Conservation (phyloP, 805 yeast genomes). For the Saturnispora ahearnii region DNA sequence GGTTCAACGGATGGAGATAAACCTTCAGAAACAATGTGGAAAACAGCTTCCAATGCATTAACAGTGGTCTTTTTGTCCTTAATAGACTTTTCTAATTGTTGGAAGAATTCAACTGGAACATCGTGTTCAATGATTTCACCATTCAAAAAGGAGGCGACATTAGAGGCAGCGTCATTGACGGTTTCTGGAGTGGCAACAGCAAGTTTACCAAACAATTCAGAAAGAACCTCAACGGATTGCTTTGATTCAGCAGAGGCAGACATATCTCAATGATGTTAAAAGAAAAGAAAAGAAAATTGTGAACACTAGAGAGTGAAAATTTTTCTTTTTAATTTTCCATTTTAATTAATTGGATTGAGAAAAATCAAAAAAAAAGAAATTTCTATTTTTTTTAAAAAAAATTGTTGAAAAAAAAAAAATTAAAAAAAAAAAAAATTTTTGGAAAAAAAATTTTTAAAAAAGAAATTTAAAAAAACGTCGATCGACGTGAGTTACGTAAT, state of each 20-base stretch:
- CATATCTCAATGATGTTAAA: conserved; percentile 6
- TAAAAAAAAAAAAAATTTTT: not conserved
- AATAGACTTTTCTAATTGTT: conserved; percentile 64
- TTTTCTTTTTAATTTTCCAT: conserved; percentile 1
- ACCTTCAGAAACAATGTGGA: conserved; percentile 75
- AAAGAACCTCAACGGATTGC: conserved; percentile 71
- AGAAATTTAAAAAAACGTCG: not conserved
- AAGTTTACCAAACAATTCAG: conserved; percentile 88
- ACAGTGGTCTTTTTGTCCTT: conserved; percentile 73
- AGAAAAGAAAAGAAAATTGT: conserved; percentile 1
- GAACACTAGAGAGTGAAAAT: not conserved
- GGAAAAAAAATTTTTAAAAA: not conserved
- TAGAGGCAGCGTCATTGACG: conserved; percentile 77
- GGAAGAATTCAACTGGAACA: conserved; percentile 85
- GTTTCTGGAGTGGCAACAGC: conserved; percentile 80
- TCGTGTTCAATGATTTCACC: conserved; percentile 98
- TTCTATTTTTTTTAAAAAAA: not conserved
- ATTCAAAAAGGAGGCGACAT: conserved; percentile 87
- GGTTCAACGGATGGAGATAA: conserved; percentile 95
- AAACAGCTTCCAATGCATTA: conserved; percentile 76
- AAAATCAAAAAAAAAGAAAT: conserved; percentile 5
- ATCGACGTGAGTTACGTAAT: not conserved
- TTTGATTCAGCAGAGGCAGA: conserved; percentile 45
- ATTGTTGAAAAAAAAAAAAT: conserved; percentile 1
- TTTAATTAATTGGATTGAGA: not conserved